These are phyloP conservation scores for Citrullus colocynthis DNA, from an alignment of 306 rosid species.

Conservation along the genomic window DNA sequence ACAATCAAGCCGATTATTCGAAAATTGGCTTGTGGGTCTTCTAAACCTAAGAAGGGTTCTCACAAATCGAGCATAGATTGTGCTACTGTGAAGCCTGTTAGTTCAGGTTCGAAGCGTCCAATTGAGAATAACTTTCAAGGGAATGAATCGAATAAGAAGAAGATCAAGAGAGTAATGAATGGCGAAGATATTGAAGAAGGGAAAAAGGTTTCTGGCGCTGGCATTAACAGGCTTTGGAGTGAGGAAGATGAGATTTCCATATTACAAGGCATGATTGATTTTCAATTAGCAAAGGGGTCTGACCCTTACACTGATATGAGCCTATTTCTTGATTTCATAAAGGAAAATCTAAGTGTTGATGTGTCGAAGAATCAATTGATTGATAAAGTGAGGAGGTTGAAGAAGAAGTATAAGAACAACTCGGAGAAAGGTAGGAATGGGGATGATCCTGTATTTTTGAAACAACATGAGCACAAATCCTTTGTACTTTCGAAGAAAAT, in stretches of 20 bases:
- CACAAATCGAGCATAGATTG: background rate
- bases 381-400: constrained; percentile 32
- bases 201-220: constrained; percentile 16
- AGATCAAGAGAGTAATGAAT: constrained; percentile 12
- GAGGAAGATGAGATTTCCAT: constrained; percentile 34
- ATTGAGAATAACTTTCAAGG: constrained; percentile 6
- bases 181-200: constrained; percentile 23
- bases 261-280: constrained; percentile 37
- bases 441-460: constrained; percentile 21
- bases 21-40: constrained; percentile 14
- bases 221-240: constrained; percentile 24
- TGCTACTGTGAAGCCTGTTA: constrained; percentile 14
- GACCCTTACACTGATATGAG: constrained; percentile 24
- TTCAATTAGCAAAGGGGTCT: constrained; percentile 14
- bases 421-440: constrained; percentile 17
- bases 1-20: constrained; percentile 33
- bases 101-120: background rate
- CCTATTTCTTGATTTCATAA: constrained; percentile 22
- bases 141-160: constrained; percentile 10
- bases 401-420: constrained; percentile 27
- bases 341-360: constrained; percentile 22
- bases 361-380: constrained; percentile 22
- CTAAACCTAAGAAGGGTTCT: constrained; percentile 4
- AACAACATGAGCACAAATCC: constrained; percentile 17
- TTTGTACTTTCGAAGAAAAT: constrained; percentile 25